Evolutionary conservation across 306 rosid species (phyloP).

Genomic region (Fragaria nilgerrensis): DNA sequence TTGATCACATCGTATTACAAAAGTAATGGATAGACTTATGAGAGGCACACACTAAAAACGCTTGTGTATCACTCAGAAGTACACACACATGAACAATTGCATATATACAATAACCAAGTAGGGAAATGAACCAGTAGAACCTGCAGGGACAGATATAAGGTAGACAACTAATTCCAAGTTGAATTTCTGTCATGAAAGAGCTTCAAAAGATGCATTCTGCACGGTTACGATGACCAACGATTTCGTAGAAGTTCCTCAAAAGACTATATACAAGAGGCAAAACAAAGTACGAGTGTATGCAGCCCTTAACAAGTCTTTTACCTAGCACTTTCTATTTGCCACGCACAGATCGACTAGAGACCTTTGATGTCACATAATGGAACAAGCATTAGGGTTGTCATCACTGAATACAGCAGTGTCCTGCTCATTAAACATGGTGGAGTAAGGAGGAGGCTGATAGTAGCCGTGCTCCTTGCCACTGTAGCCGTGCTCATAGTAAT

Average conservation of each 20-base stretch:
- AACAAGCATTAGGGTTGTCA: conserved; percentile 73
- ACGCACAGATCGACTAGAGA: no score
- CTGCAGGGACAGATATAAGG: not conserved
- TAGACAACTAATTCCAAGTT: not conserved
- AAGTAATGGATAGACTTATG: not conserved
- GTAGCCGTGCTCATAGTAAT: conserved; percentile 40
- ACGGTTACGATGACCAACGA: not conserved
- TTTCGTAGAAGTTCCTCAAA: no score
- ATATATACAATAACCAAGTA: not conserved
- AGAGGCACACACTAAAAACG: not conserved
- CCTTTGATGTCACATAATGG: conserved; percentile 44
- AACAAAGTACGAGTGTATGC: not conserved
- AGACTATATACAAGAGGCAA: not conserved
- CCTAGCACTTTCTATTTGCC: no score
- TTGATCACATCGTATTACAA: not conserved
- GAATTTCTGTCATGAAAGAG: not conserved
- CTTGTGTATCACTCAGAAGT: not conserved
- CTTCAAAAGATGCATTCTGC: not conserved
- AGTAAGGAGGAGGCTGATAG: conserved; percentile 42
- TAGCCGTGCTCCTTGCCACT: conserved; percentile 36
- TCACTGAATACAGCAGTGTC: conserved; percentile 56
- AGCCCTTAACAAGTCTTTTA: not conserved
- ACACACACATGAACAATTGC: not conserved
- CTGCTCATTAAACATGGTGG: conserved; percentile 36
- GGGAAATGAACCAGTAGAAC: not conserved